Evolutionary conservation across 345 rosid genomes (phyloP).

Genomic region (Citrus maxima): DNA sequence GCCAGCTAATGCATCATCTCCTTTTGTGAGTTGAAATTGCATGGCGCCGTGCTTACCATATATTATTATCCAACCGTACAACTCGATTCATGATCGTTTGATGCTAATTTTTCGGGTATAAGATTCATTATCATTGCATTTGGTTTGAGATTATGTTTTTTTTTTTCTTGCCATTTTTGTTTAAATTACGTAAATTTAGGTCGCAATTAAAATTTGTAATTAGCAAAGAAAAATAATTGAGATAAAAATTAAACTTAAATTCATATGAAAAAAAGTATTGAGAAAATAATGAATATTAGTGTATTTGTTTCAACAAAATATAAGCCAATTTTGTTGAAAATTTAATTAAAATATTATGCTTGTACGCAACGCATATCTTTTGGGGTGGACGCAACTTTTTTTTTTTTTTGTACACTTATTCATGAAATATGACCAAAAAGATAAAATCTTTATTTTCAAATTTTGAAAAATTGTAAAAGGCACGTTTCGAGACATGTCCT

Average conservation of each 20-base stretch:
- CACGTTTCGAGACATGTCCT: too few species aligned
- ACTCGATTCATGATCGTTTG: background rate
- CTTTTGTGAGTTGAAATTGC: background rate
- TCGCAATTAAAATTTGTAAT: too few species aligned
- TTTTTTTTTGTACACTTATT: too few species aligned
- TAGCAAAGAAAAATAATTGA: too few species aligned
- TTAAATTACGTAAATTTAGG: too few species aligned
- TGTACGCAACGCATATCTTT: background rate
- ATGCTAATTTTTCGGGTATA: background rate
- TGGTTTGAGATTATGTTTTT: too few species aligned
- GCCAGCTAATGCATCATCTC: conserved; percentile 34
- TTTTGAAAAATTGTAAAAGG: background rate
- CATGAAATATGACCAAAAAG: too few species aligned
- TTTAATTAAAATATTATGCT: background rate
- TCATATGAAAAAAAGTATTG: too few species aligned
- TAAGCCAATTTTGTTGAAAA: background rate
- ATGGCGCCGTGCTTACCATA: background rate
- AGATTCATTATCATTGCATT: background rate
- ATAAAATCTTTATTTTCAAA: background rate
- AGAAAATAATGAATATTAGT: too few species aligned
- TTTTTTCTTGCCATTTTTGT: too few species aligned
- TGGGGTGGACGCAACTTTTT: too few species aligned
- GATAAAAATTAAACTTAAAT: too few species aligned
- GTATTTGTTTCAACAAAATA: background rate
- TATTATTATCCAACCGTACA: background rate